Conservation (phyloP, 495 filamentous ascomycete genomes). For the Chaetomium tenue region DNA sequence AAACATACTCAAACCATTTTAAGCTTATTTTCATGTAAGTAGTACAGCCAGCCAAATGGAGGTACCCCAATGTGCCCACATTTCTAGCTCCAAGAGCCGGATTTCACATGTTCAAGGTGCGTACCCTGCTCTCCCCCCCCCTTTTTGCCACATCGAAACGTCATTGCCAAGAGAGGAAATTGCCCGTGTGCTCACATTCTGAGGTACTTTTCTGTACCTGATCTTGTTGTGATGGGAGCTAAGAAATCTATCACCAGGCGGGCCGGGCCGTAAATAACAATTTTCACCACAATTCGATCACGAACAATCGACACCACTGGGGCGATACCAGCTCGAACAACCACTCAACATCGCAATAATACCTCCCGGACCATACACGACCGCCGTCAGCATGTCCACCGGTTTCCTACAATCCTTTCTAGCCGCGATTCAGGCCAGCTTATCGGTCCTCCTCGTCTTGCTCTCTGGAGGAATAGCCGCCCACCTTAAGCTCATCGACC, state of each 20-base stretch:
- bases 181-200: background rate
- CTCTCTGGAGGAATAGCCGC: slow-evolving; percentile 60
- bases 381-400: slow-evolving; percentile 18
- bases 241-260: background rate
- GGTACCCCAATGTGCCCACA: too few relatives aligned
- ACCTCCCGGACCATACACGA: background rate
- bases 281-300: background rate
- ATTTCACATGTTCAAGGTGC: too few relatives aligned
- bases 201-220: too few relatives aligned
- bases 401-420: slow-evolving; percentile 56
- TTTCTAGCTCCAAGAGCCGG: too few relatives aligned
- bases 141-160: background rate
- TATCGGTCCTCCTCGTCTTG: slow-evolving; percentile 70
- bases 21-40: too few relatives aligned
- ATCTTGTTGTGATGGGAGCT: background rate
- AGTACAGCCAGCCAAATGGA: too few relatives aligned
- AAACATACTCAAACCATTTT: too few relatives aligned
- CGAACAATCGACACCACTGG: too few relatives aligned
- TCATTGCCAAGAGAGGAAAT: background rate
- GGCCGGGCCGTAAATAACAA: background rate
- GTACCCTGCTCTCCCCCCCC: too few relatives aligned
- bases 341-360: background rate
- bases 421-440: slow-evolving; percentile 66
- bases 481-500: slow-evolving; percentile 57
- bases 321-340: background rate